phyloP scores from a whole-genome alignment of 1,139 yeast species.

The Geotrichum macrosporum region DNA sequence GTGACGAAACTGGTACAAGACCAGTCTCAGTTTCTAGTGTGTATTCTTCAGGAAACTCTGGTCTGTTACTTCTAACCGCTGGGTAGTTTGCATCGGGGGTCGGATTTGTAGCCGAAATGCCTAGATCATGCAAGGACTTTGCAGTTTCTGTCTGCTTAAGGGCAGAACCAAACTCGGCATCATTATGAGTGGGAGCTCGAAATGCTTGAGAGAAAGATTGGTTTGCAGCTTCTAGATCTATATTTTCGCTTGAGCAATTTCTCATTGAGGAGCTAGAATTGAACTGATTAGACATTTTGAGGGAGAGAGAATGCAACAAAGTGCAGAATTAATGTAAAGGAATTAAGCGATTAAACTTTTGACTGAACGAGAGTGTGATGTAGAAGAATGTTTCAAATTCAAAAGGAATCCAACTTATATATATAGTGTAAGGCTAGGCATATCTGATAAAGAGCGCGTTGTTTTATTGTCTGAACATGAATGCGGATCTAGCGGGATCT shows the following conservation, averaged over 20 bases:
- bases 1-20: conserved; percentile 70
- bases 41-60: conserved; percentile 88
- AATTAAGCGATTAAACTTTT: too few relatives aligned
- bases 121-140: conserved; percentile 59
- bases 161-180: conserved; percentile 33
- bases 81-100: conserved; percentile 60
- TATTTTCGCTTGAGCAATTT: too few relatives aligned
- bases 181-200: conserved; percentile 19
- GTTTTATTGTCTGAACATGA: too few relatives aligned
- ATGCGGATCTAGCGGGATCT: too few relatives aligned
- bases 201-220: conserved; percentile 8
- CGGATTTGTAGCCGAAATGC: conserved; percentile 52
- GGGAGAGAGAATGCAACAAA: too few relatives aligned
- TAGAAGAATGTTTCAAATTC: too few relatives aligned
- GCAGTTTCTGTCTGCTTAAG: conserved; percentile 58
- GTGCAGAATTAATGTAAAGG: too few relatives aligned
- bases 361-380: too few relatives aligned
- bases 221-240: not conserved
- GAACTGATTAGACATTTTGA: not conserved
- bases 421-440: too few relatives aligned
- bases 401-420: too few relatives aligned
- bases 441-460: too few relatives aligned
- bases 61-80: conserved; percentile 39
- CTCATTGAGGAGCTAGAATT: not conserved
- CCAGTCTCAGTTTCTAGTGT: conserved; percentile 84